Evolutionary conservation across 495 filamentous ascomycete genomes (phyloP).

Genomic region (Recurvomyces mirabilis): DNA sequence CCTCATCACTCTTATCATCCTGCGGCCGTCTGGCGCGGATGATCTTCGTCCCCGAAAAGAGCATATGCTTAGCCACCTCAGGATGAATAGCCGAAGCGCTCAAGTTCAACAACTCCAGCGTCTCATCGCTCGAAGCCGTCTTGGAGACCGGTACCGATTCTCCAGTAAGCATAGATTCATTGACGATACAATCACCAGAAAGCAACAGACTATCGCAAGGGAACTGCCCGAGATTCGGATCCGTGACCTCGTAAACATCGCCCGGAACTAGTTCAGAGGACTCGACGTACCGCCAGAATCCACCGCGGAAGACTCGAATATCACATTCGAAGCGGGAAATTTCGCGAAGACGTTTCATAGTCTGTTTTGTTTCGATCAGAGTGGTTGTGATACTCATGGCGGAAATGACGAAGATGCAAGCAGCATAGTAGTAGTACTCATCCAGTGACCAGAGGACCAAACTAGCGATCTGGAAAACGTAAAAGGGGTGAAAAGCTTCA

Average conservation of each 20-base stretch:
- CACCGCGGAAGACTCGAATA: conserved; percentile 81
- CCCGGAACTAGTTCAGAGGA: conserved; percentile 88
- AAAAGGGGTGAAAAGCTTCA: conserved; percentile 97
- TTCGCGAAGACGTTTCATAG: conserved; percentile 81
- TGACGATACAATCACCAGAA: conserved; percentile 94
- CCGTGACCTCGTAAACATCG: conserved; percentile 94
- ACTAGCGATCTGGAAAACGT: conserved; percentile 95
- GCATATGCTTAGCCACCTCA: conserved; percentile 71
- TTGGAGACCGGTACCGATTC: conserved; percentile 98
- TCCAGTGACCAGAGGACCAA: conserved; percentile 90
- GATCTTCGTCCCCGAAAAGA: conserved; percentile 93
- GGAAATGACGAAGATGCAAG: conserved; percentile 92
- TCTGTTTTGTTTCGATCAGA: conserved; percentile 81
- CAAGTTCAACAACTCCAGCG: conserved; percentile 61
- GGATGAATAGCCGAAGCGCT: conserved; percentile 66
- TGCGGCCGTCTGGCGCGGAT: conserved; percentile 82
- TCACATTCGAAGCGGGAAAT: conserved; percentile 93
- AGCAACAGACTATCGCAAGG: conserved; percentile 89
- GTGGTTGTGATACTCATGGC: conserved; percentile 82
- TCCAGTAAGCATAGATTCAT: conserved; percentile 98
- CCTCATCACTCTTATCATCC: conserved; percentile 74
- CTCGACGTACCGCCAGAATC: conserved; percentile 84
- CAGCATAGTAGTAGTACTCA: conserved; percentile 93
- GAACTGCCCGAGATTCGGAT: conserved; percentile 85
- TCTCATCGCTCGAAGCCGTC: conserved; percentile 69